phyloP scores from a whole-genome alignment of 164 flowering plant species.

The Nymphaea colorata region DNA sequence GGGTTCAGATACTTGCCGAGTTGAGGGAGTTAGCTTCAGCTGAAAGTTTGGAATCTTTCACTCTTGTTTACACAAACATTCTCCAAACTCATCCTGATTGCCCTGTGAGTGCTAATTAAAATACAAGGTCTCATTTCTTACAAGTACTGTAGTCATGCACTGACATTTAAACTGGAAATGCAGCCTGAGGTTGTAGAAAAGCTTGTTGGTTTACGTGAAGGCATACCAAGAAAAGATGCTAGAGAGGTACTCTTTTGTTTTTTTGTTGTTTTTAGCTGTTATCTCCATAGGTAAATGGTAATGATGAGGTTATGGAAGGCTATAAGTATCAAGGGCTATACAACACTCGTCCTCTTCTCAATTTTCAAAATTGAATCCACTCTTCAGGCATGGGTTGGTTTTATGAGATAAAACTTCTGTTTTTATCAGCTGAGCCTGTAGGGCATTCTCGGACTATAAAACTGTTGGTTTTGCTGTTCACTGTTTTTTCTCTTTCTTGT shows the following conservation, averaged over 20 bases:
- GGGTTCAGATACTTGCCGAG: slow-evolving; percentile 70
- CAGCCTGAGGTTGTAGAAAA: slow-evolving; percentile 98
- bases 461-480: no score
- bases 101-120: slow-evolving; percentile 48
- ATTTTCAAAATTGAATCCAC: no score
- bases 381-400: no score
- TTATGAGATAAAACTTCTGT: no score
- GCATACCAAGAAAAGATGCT: slow-evolving; percentile 94
- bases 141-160: not conserved
- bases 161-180: slow-evolving; percentile 6
- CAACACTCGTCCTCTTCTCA: no score
- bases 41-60: slow-evolving; percentile 89
- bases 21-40: slow-evolving; percentile 97
- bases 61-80: slow-evolving; percentile 87
- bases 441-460: no score
- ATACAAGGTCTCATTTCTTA: not conserved
- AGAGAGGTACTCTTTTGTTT: slow-evolving; percentile 53
- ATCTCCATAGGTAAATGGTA: not conserved
- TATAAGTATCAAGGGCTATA: no score
- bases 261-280: not conserved
- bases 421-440: no score
- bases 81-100: slow-evolving; percentile 97
- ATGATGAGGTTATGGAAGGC: no score
- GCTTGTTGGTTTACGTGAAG: slow-evolving; percentile 81
- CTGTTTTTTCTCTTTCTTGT: no score